These are phyloP conservation scores for Xanthoconium separans DNA, from an alignment of 1,284 basidiomycete species.

Conservation along the genomic window DNA sequence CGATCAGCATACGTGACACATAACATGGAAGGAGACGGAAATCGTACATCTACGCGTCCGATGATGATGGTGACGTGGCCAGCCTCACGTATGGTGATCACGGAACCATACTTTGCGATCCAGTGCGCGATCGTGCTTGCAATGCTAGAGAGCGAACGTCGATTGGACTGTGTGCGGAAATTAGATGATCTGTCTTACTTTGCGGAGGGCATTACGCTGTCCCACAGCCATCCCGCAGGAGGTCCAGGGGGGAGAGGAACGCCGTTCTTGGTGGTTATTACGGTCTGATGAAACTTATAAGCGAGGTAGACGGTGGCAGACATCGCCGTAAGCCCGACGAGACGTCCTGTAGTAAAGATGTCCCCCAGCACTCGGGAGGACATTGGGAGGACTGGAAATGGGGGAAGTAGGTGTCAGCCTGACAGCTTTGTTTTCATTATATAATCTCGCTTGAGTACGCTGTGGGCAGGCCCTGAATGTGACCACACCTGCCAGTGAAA, in stretches of 20 bases:
- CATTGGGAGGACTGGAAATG: neutral
- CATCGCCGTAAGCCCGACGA: neutral
- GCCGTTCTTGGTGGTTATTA: slow-evolving; percentile 1
- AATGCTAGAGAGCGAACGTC: slow-evolving; percentile 7
- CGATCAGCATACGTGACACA: neutral
- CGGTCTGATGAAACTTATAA: slow-evolving; percentile 1
- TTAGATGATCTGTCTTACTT: slow-evolving; percentile 13
- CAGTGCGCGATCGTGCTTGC: slow-evolving; percentile 21
- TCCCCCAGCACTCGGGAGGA: neutral
- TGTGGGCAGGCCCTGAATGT: no score
- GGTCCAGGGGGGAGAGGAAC: slow-evolving; percentile 29
- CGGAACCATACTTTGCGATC: slow-evolving; percentile 35
- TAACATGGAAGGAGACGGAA: neutral
- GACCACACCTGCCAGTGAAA: no score
- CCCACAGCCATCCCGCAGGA: slow-evolving; percentile 28
- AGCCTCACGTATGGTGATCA: slow-evolving; percentile 31
- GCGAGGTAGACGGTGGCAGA: neutral
- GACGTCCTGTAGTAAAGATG: neutral
- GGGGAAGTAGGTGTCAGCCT: neutral
- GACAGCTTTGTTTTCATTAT: no score
- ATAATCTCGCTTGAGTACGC: no score
- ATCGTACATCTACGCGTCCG: slow-evolving; percentile 32
- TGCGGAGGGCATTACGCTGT: slow-evolving; percentile 17
- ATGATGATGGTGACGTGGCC: slow-evolving; percentile 29
- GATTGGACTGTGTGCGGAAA: neutral